A percentile compares a stretch with the other conserved stretches of the same genome.
Conservation (phyloP, 1,284 basidiomycete species). For the Ceratobasidium sp. region DNA sequence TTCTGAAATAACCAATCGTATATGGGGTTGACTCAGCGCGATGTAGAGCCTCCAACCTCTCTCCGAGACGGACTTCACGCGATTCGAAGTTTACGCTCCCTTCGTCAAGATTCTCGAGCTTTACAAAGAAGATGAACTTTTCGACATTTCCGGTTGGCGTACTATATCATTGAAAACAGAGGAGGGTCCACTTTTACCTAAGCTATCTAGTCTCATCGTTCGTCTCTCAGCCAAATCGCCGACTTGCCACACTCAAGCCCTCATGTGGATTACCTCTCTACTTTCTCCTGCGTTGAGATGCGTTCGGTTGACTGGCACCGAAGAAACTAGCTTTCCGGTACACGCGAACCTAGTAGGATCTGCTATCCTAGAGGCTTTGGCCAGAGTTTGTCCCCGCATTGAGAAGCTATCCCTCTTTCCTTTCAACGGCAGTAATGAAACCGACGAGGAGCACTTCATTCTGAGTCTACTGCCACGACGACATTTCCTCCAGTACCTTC, state of each 20-base stretch:
- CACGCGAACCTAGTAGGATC: too few relatives aligned
- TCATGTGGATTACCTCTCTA: background rate
- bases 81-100: background rate
- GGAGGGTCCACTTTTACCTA: background rate
- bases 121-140: background rate
- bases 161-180: background rate
- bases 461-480: background rate
- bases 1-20: background rate
- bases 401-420: background rate
- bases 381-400: background rate
- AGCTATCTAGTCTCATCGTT: background rate
- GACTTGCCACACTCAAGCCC: background rate
- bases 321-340: too few relatives aligned
- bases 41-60: background rate
- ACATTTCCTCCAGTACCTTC: background rate
- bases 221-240: background rate
- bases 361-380: background rate
- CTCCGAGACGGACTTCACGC: background rate
- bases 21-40: background rate
- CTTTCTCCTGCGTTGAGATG: background rate
- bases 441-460: background rate
- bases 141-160: background rate
- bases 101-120: background rate
- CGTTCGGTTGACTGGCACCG: background rate
- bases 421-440: too few relatives aligned